Percentiles rank a stretch among this genome's conserved stretches.
These are phyloP conservation scores for Hymenoscyphus infarciens DNA, from an alignment of 2,329 filamentous ascomycete species.

Conservation along the genomic window DNA sequence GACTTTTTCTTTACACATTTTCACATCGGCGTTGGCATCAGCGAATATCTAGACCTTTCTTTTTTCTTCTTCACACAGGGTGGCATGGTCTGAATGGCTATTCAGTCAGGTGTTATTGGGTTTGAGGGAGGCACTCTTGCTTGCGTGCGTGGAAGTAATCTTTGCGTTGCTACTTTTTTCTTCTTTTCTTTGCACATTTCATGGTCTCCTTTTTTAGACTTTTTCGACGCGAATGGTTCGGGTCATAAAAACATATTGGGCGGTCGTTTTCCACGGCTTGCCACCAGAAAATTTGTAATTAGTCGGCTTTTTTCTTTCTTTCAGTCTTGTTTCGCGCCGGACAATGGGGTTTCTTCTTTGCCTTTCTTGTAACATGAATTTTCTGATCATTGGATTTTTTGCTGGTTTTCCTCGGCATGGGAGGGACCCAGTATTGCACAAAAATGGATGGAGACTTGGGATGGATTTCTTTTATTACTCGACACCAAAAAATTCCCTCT, in stretches of 20 bases:
- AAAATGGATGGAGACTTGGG: slow-evolving; percentile 29
- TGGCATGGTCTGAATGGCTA: slow-evolving; percentile 35
- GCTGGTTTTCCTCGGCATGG: slow-evolving; percentile 25
- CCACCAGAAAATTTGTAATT: slow-evolving; percentile 38
- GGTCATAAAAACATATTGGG: slow-evolving; percentile 26
- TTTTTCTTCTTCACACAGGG: slow-evolving; percentile 36
- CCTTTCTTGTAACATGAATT: slow-evolving; percentile 38
- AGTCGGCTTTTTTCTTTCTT: slow-evolving; percentile 34
- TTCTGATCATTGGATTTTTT: slow-evolving; percentile 23
- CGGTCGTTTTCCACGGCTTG: slow-evolving; percentile 27
- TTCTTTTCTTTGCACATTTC: slow-evolving; percentile 30
- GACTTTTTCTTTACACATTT: slow-evolving; percentile 31
- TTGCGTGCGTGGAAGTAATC: slow-evolving; percentile 25
- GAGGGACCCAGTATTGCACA: slow-evolving; percentile 29
- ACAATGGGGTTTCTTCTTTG: slow-evolving; percentile 18
- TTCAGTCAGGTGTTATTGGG: slow-evolving; percentile 38
- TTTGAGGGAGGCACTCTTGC: slow-evolving; percentile 32
- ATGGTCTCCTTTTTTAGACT: slow-evolving; percentile 29
- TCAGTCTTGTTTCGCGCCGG: slow-evolving; percentile 26
- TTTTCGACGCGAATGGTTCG: slow-evolving; percentile 24
- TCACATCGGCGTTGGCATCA: slow-evolving; percentile 33
- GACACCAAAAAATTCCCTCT: not conserved
- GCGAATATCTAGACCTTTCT: slow-evolving; percentile 33
- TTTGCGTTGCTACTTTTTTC: slow-evolving; percentile 26
- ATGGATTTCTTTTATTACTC: slow-evolving; percentile 23